phyloP scores from a whole-genome alignment of 805 yeast species.

The Candida khao-thaluensis region DNA sequence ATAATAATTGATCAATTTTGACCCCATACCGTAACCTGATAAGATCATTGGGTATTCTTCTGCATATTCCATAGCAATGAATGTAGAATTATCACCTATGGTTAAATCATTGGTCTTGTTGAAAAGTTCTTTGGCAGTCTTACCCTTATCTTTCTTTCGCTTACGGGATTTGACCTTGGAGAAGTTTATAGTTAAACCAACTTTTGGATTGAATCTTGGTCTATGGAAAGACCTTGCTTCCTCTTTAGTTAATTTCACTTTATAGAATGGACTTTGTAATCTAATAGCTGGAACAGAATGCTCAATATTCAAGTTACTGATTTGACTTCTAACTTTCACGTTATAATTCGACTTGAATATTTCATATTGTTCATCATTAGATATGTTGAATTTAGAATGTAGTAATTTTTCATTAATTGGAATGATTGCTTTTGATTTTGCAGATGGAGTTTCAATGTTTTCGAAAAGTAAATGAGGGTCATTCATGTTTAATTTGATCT shows the following conservation, averaged over 20 bases:
- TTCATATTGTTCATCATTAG: constrained; percentile 87
- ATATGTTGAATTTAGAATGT: constrained; percentile 68
- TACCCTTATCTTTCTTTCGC: constrained; percentile 86
- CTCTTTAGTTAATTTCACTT: constrained; percentile 65
- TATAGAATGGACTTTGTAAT: constrained; percentile 87
- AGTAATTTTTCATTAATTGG: constrained; percentile 58
- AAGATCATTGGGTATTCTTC: constrained; percentile 84
- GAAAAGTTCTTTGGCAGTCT: constrained; percentile 72
- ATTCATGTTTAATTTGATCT: constrained; percentile 72
- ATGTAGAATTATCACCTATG: constrained; percentile 75
- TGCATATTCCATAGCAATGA: constrained; percentile 81
- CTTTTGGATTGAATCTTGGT: constrained; percentile 69
- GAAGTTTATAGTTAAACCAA: constrained; percentile 75
- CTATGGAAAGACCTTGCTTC: constrained; percentile 80
- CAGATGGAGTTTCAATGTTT: constrained; percentile 28
- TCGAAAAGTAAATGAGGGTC: constrained; percentile 78
- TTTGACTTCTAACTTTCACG: constrained; percentile 86
- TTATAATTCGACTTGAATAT: constrained; percentile 81
- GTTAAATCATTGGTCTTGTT: constrained; percentile 72
- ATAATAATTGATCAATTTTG: constrained; percentile 88
- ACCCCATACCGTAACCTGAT: constrained; percentile 93
- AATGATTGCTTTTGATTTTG: constrained; percentile 30
- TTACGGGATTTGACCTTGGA: constrained; percentile 75
- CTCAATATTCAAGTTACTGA: constrained; percentile 87
- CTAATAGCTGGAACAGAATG: constrained; percentile 87